A percentile compares a stretch with the other conserved stretches of the same genome.
Conservation (phyloP, 352 stramenopile genomes). For the Phytophthora tubulina region DNA sequence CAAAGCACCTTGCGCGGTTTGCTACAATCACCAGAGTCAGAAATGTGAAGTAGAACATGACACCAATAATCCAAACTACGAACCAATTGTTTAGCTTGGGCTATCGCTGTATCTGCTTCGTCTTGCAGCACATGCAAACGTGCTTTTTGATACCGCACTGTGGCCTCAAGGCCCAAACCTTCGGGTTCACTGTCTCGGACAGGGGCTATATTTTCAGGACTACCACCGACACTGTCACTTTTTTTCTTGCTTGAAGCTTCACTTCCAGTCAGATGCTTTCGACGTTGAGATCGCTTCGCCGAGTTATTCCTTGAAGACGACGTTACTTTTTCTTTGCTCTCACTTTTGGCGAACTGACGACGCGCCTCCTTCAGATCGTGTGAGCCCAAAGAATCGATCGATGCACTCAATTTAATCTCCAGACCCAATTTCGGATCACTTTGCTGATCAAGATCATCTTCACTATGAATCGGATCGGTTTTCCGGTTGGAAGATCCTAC, state of each 20-base stretch:
- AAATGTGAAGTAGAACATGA: not conserved
- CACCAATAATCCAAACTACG: slow-evolving; percentile 15
- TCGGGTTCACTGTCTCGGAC: slow-evolving; percentile 32
- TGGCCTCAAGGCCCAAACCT: slow-evolving; percentile 66
- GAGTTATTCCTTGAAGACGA: slow-evolving; percentile 22
- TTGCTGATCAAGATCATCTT: slow-evolving; percentile 6
- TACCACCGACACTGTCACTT: not conserved
- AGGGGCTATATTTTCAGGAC: not conserved
- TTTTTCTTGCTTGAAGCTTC: slow-evolving; percentile 24
- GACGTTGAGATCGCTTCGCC: slow-evolving; percentile 27
- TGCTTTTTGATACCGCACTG: slow-evolving; percentile 80
- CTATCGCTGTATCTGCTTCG: slow-evolving; percentile 56
- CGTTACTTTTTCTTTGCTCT: slow-evolving; percentile 31
- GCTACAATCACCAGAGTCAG: slow-evolving; percentile 32
- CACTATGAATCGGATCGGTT: not conserved
- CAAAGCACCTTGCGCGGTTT: slow-evolving; percentile 44
- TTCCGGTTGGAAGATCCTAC: slow-evolving; percentile 9
- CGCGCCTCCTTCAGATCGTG: slow-evolving; percentile 35
- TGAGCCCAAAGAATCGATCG: slow-evolving; percentile 60
- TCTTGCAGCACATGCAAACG: slow-evolving; percentile 78
- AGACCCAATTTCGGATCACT: slow-evolving; percentile 31
- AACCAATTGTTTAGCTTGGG: slow-evolving; percentile 61
- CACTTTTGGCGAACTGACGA: slow-evolving; percentile 27
- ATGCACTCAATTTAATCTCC: slow-evolving; percentile 60
- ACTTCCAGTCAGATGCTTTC: slow-evolving; percentile 13